Evolutionary conservation across 768 basidiomycete genomes (phyloP).

Genomic region (Rhodotorula diobovata): DNA sequence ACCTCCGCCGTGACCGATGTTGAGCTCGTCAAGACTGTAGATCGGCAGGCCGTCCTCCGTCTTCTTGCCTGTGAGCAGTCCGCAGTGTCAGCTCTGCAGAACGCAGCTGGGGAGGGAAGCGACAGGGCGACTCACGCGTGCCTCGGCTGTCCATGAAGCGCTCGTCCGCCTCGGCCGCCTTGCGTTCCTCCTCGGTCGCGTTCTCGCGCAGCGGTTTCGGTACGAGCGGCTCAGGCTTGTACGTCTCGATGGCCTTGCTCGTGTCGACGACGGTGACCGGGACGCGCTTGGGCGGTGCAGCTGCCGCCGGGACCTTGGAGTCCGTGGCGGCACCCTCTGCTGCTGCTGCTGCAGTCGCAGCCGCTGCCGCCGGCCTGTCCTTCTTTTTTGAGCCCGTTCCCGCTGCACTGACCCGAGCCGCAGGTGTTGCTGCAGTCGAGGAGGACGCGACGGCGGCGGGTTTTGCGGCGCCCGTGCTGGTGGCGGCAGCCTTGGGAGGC

Average conservation of each 20-base stretch:
- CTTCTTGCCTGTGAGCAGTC: constrained; percentile 35
- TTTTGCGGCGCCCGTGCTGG: neutral
- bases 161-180: constrained; percentile 31
- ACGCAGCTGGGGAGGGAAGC: too few species aligned
- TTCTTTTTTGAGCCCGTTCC: constrained; percentile 1
- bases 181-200: constrained; percentile 24
- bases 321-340: neutral
- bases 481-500: constrained; percentile 20
- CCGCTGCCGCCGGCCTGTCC: constrained; percentile 13
- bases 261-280: constrained; percentile 33
- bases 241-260: constrained; percentile 26
- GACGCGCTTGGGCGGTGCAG: constrained; percentile 7
- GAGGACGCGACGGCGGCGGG: neutral
- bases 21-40: constrained; percentile 40
- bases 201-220: constrained; percentile 10
- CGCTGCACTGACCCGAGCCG: neutral
- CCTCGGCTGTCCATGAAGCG: constrained; percentile 38
- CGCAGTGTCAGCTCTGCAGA: too few species aligned
- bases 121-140: constrained; percentile 4
- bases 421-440: neutral
- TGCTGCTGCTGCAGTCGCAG: neutral
- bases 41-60: constrained; percentile 44
- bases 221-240: constrained; percentile 7
- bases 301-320: neutral
- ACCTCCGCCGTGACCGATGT: constrained; percentile 42